Evolutionary conservation across 2,329 filamentous ascomycete genomes (phyloP), one percentile per base, ranked within the genome.

Genomic region (Botryotinia calthae): DNA sequence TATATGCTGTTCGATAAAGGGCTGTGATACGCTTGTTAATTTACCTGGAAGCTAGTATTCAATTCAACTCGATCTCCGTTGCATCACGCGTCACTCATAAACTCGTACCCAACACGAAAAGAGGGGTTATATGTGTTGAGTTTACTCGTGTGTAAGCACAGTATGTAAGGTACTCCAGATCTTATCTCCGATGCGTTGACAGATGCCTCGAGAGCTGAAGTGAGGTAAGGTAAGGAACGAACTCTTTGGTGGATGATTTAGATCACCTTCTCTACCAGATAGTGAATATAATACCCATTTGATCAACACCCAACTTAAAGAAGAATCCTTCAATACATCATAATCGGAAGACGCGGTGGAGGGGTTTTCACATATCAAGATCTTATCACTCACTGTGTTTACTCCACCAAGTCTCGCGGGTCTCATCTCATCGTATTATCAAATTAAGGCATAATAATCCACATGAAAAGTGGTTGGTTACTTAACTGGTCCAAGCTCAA

Each of bases 91-190:
- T 56, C 51, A 56, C 51, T 28, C n/a, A 28, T 18, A 4, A 0
- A 6, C 51, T 56, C 51, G 14, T 56, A 31, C n/a, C n/a, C 51
- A 56, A 31, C 51, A 56, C 14, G 51, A 56, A 28, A 54, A 56
- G 51, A 56, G 51, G n/a, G n/a, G 51, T 56, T 56, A 37, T 14
- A 22, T 61, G 14, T 42, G 25, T 62, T 62, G 59, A 62, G 59
- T 37, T 42, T 42, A 28, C 37, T 37, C 37, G 37, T 37, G 37
- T 42, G 37, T 62, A 62, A 62, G 59, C n/a, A 42, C 22, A 18
- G 59, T 42, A 62, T 62, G 59, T 62, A 62, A 62, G 59, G 59
- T n/a, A 62, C 59, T 28, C 10, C 22, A 58, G 56, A 58, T 58
- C 56, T 58, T 58, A 58, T 28, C 18, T 34, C 56, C 28, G 56